These are phyloP conservation scores for Coprinellus micaceus DNA, from an alignment of 768 basidiomycete species.

Conservation along the genomic window DNA sequence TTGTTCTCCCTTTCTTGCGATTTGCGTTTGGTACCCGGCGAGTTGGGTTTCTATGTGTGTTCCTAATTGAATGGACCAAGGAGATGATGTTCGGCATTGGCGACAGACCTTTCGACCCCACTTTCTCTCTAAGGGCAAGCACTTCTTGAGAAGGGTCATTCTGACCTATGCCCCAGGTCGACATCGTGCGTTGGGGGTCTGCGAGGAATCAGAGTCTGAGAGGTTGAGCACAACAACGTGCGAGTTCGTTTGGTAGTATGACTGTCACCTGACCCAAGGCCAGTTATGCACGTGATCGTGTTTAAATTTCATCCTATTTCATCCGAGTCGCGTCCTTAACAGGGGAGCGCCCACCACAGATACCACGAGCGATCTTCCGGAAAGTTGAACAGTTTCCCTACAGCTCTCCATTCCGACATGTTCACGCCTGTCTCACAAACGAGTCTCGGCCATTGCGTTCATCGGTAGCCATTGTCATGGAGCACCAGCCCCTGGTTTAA, in stretches of 20 bases:
- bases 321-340: too few relatives aligned
- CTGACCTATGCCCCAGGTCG: slow-evolving; percentile 42
- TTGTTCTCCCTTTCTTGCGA: slow-evolving; percentile 39
- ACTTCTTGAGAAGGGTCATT: slow-evolving; percentile 47
- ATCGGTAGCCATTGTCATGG: too few relatives aligned
- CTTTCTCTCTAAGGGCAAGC: slow-evolving; percentile 43
- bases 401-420: too few relatives aligned
- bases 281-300: slow-evolving; percentile 27
- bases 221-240: neutral
- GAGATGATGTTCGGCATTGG: neutral
- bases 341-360: too few relatives aligned
- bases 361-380: too few relatives aligned
- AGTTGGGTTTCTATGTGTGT: slow-evolving; percentile 41
- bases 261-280: too few relatives aligned
- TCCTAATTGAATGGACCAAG: neutral
- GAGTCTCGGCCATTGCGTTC: too few relatives aligned
- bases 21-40: slow-evolving; percentile 42
- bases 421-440: too few relatives aligned
- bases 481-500: too few relatives aligned
- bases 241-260: too few relatives aligned
- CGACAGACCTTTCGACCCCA: slow-evolving; percentile 46
- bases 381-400: too few relatives aligned
- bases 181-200: slow-evolving; percentile 32
- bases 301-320: too few relatives aligned
- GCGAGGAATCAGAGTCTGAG: neutral